phyloP scores from a whole-genome alignment of 1,139 yeast genomes.

The Arxiozyma telluris region DNA sequence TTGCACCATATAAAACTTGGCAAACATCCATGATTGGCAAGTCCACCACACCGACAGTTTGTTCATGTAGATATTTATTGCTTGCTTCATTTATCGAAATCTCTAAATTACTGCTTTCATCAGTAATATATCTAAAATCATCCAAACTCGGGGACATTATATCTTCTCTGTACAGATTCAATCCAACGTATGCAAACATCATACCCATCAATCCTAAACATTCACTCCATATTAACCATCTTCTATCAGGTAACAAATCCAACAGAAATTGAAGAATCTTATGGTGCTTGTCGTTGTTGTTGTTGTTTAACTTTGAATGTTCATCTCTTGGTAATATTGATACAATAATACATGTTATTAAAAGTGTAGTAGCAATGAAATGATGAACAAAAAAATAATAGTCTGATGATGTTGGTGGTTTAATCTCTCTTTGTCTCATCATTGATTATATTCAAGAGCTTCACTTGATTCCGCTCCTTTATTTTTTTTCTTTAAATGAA shows the following conservation, averaged over 20 bases:
- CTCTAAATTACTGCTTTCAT: conserved; percentile 33
- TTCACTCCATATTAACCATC: conserved; percentile 22
- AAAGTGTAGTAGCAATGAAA: conserved; percentile 15
- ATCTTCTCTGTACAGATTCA: conserved; percentile 68
- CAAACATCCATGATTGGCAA: conserved; percentile 66
- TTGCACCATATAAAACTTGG: conserved; percentile 45
- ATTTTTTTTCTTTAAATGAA: too few relatives aligned
- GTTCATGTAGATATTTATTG: conserved; percentile 15
- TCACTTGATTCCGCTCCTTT: too few relatives aligned
- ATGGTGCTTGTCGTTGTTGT: not conserved
- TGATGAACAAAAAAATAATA: conserved; percentile 25
- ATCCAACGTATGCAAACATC: conserved; percentile 61
- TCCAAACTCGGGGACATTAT: conserved; percentile 51
- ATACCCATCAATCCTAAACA: conserved; percentile 43
- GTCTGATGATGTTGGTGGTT: conserved; percentile 11
- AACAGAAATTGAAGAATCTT: conserved; percentile 8
- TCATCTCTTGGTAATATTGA: conserved; percentile 15
- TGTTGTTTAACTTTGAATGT: not conserved
- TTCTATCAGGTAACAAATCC: conserved; percentile 21
- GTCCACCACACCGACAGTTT: conserved; percentile 82
- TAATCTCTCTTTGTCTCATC: conserved; percentile 12
- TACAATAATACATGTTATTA: conserved; percentile 17
- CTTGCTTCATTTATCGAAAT: not conserved
- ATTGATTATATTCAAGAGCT: too few relatives aligned
- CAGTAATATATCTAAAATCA: conserved; percentile 58